Evolutionary conservation across 1,139 yeast genomes (phyloP).

Genomic region (Fermentozyma sake): DNA sequence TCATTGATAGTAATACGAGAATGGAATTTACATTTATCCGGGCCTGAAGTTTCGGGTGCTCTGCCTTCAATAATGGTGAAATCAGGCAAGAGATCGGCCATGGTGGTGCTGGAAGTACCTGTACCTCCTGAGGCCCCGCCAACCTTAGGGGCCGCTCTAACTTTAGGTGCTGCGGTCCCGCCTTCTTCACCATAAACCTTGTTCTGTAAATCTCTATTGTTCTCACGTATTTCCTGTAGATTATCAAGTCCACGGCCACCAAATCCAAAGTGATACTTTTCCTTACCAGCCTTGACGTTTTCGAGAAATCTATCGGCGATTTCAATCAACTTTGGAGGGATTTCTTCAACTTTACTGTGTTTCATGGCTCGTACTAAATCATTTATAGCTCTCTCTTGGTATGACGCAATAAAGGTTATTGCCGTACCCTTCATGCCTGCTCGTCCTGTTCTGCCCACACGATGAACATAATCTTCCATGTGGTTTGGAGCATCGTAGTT

Average conservation of each 20-base stretch:
- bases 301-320: slow-evolving; percentile 56
- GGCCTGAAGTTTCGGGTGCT: slow-evolving; percentile 58
- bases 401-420: slow-evolving; percentile 60
- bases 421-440: slow-evolving; percentile 83
- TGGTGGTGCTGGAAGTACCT: slow-evolving; percentile 3
- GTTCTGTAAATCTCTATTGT: slow-evolving; percentile 48
- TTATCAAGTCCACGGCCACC: slow-evolving; percentile 92
- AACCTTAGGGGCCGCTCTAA: no score
- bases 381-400: slow-evolving; percentile 65
- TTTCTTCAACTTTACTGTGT: slow-evolving; percentile 36
- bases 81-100: slow-evolving; percentile 27
- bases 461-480: slow-evolving; percentile 92
- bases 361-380: slow-evolving; percentile 72
- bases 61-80: slow-evolving; percentile 51
- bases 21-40: slow-evolving; percentile 62
- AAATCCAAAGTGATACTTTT: slow-evolving; percentile 69
- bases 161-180: no score
- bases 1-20: slow-evolving; percentile 80
- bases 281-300: slow-evolving; percentile 68
- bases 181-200: slow-evolving; percentile 26
- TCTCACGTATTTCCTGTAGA: slow-evolving; percentile 65
- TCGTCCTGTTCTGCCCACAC: slow-evolving; percentile 96
- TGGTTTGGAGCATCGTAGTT: slow-evolving; percentile 90
- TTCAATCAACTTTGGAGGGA: slow-evolving; percentile 48
- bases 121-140: no score